Base-by-base conservation (phyloP, 2,329 filamentous ascomycete species). In the Apiospora koreana region DNA sequence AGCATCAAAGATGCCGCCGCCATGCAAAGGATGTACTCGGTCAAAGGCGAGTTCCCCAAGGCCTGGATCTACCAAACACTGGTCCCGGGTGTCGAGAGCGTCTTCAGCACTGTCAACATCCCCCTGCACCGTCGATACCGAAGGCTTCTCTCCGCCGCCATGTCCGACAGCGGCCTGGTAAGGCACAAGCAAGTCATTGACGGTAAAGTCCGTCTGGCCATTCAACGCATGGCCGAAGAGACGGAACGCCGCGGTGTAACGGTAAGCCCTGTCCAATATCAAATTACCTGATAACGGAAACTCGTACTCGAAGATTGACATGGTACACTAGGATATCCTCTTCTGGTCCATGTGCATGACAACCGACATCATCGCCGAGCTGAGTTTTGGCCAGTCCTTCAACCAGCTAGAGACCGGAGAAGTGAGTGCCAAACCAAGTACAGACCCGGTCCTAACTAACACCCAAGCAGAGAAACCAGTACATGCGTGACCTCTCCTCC, bases 311-410 rank as follows among this genome's bases (percentile, higher is more conserved):
- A 46, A 54, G 0, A 12, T 18, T 68, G n/a, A 68, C 38, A 0
- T 18, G 7, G 23, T 18, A 16, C 23, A 16, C 23, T 62, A 70
- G 81, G 86, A 90, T 71, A 76, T 89, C 0, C 81, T 82, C 70
- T 87, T 87, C 69, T 89, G 87, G 87, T 86, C 81, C 79, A 75
- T 83, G 7, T 87, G 87, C 68, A 83, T 88, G 81, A 78, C 86
- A 0, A 87, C 86, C 0, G 88, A 90, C 73, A 77, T 87, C 0
- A 86, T 89, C 67, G 86, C 83, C 0, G 82, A 88, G 67, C 76
- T 90, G 7, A 83, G 79, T 1, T 89, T 90, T 75, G 87, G 87
- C 0, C 83, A 88, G n/a, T 86, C 86, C 0, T 89, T 89, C 70
- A 76, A 78, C 0, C 85, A 85, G 79, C 75, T 90, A 4, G 86